Percentiles rank a stretch among this genome's conserved stretches.
Evolutionary conservation across 2,329 filamentous ascomycete genomes (phyloP).

Genomic region (Teratosphaeria viscida): DNA sequence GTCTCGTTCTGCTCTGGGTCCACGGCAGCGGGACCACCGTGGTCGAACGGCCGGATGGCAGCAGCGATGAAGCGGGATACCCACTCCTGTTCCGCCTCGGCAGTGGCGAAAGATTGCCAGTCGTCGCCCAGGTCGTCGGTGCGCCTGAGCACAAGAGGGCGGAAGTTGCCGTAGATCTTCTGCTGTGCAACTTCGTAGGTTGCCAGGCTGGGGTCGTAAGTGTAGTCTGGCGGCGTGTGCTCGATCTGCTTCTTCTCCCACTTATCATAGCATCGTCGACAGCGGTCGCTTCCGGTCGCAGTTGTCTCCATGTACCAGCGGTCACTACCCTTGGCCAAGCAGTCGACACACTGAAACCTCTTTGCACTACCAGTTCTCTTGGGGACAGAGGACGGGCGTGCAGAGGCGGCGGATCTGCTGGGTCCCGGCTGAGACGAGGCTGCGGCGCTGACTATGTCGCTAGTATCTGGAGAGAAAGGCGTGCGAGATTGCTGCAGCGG

Average conservation of each 20-base stretch:
- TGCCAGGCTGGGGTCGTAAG: background rate
- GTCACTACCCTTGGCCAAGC: background rate
- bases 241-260: background rate
- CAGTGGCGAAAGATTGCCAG: background rate
- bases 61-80: conserved; percentile 6
- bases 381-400: background rate
- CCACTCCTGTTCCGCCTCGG: conserved; percentile 1
- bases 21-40: background rate
- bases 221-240: background rate
- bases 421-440: background rate
- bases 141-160: background rate
- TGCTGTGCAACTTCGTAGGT: background rate
- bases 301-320: background rate
- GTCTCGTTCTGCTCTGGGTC: background rate
- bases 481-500: background rate
- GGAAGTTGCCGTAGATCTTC: background rate
- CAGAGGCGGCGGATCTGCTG: background rate
- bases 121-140: conserved; percentile 3
- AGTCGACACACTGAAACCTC: conserved; percentile 2
- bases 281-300: background rate
- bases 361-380: background rate
- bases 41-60: conserved; percentile 3
- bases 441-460: background rate
- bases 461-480: background rate
- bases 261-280: background rate